Conservation (phyloP, 1,284 basidiomycete species). For the Ganoderma boninense region DNA sequence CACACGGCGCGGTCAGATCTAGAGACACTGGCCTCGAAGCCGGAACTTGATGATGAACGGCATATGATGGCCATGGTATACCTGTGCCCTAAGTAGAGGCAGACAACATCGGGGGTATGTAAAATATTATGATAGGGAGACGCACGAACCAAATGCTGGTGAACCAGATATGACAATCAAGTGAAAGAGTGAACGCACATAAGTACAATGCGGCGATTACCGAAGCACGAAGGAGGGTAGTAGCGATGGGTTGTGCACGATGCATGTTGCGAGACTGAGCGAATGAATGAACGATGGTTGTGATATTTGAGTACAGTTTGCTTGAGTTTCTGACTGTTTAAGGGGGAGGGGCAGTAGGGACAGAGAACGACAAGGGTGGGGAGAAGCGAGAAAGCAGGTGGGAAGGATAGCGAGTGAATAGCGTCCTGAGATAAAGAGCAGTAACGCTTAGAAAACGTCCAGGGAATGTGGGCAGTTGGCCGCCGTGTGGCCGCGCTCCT, state of each 20-base stretch:
- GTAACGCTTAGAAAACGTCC: slow-evolving; percentile 72
- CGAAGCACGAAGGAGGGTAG: slow-evolving; percentile 21
- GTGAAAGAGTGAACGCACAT: slow-evolving; percentile 27
- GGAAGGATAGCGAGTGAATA: not conserved
- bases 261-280: slow-evolving; percentile 6
- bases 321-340: not conserved
- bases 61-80: not conserved
- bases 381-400: slow-evolving; percentile 6
- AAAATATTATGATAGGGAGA: slow-evolving; percentile 21
- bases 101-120: slow-evolving; percentile 32
- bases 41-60: not conserved
- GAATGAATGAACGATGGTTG: slow-evolving; percentile 3
- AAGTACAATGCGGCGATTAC: slow-evolving; percentile 31
- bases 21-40: not conserved
- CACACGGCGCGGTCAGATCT: not conserved
- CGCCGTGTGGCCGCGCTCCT: slow-evolving; percentile 73
- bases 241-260: slow-evolving; percentile 19
- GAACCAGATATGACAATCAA: not conserved
- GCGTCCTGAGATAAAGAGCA: not conserved
- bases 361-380: not conserved
- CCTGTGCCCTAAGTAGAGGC: not conserved
- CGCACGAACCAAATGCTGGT: slow-evolving; percentile 21
- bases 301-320: slow-evolving; percentile 26
- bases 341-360: not conserved
- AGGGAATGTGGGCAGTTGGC: slow-evolving; percentile 80